These are phyloP conservation scores for Lavandula angustifolia DNA, from an alignment of 257 asterid genomes.

Conservation along the genomic window DNA sequence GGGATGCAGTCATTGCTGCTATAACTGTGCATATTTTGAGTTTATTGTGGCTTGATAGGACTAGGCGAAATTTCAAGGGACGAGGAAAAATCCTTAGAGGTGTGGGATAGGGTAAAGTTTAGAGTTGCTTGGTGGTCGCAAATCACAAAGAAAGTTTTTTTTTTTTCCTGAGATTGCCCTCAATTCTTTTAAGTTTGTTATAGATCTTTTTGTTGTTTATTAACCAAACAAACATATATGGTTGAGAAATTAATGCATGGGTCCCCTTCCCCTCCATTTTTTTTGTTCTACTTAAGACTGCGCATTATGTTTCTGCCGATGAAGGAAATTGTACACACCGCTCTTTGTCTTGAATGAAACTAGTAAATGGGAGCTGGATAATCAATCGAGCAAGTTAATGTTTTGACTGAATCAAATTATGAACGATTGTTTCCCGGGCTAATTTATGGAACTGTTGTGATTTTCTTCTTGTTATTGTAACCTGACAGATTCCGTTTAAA, in stretches of 20 bases:
- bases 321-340: constrained; percentile 1
- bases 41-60: constrained; percentile 1
- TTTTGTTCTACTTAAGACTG: constrained; percentile 16
- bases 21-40: background rate
- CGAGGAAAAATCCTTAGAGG: background rate
- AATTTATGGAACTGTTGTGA: constrained; percentile 5
- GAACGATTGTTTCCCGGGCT: background rate
- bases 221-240: background rate
- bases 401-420: background rate
- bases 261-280: background rate
- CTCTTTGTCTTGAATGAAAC: constrained; percentile 10
- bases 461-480: constrained; percentile 24
- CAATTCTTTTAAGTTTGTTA: background rate
- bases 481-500: constrained; percentile 19
- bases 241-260: background rate
- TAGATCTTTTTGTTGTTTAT: background rate
- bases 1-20: background rate
- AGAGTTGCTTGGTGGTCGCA: background rate
- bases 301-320: constrained; percentile 11
- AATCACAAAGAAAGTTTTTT: background rate
- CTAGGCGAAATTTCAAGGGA: background rate
- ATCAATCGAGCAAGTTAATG: constrained; percentile 2
- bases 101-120: background rate
- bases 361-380: background rate
- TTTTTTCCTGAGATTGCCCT: background rate